A percentile compares a stretch with the other conserved stretches of the same genome.
Evolutionary conservation across 805 yeast species (phyloP).

Genomic region (Teunomyces funiuensis): DNA sequence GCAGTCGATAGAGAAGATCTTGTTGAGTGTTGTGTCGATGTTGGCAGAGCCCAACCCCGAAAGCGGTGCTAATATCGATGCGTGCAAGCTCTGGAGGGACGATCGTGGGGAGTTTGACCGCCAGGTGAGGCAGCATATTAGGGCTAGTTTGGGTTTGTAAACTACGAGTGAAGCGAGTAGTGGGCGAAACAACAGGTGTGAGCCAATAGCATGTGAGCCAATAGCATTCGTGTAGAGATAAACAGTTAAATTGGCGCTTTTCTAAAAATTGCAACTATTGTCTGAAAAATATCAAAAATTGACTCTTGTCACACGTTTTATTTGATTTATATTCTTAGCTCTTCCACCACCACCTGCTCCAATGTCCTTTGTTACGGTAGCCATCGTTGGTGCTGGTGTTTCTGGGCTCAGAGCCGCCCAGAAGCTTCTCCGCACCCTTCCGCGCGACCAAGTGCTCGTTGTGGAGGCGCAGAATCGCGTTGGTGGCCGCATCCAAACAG

Average conservation of each 20-base stretch:
- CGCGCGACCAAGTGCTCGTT: slow-evolving; percentile 17
- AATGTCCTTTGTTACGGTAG: slow-evolving; percentile 4
- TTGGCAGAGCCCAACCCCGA: slow-evolving; percentile 95
- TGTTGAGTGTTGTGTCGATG: slow-evolving; percentile 92
- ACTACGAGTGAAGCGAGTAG: too few species aligned
- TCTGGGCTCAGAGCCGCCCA: slow-evolving; percentile 27
- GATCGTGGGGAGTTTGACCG: slow-evolving; percentile 65
- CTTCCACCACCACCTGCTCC: too few species aligned
- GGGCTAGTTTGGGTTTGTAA: slow-evolving; percentile 67
- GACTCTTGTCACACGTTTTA: too few species aligned
- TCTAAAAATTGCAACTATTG: too few species aligned
- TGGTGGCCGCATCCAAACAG: slow-evolving; percentile 26
- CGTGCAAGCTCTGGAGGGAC: slow-evolving; percentile 88
- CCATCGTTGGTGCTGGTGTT: slow-evolving; percentile 26
- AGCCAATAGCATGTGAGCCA: too few species aligned
- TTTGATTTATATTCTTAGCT: too few species aligned
- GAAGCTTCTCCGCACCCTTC: slow-evolving; percentile 19
- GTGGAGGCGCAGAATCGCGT: slow-evolving; percentile 24
- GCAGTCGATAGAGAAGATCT: slow-evolving; percentile 94
- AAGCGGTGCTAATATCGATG: slow-evolving; percentile 87
- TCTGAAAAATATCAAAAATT: too few species aligned
- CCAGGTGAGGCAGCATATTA: slow-evolving; percentile 66
- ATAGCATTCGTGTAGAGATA: too few species aligned
- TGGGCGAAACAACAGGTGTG: too few species aligned
- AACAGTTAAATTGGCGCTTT: too few species aligned